Percentiles rank a stretch among this genome's conserved stretches.
These are phyloP conservation scores for Fusarium graminum DNA, from an alignment of 2,329 filamentous ascomycete genomes.

Conservation along the genomic window DNA sequence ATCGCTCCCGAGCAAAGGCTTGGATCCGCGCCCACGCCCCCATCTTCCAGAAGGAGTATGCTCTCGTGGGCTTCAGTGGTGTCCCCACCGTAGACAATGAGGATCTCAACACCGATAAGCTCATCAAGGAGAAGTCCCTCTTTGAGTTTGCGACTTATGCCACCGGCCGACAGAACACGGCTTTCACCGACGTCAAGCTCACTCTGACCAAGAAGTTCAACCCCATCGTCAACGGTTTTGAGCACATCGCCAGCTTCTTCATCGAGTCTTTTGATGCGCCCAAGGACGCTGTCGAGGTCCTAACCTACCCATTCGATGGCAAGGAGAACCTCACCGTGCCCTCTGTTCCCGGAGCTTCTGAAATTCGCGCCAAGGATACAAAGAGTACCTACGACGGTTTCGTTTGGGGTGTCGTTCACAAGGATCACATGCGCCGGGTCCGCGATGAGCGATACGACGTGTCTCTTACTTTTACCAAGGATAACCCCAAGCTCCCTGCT, in stretches of 20 bases:
- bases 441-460: constrained; percentile 95
- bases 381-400: constrained; percentile 87
- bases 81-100: constrained; percentile 62
- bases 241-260: constrained; percentile 79
- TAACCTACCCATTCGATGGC: constrained; percentile 90
- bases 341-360: constrained; percentile 68
- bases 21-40: constrained; percentile 84
- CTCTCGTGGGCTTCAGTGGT: constrained; percentile 83
- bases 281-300: constrained; percentile 79
- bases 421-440: constrained; percentile 89
- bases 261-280: constrained; percentile 80
- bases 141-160: constrained; percentile 91
- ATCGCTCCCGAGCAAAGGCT: constrained; percentile 81
- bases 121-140: constrained; percentile 88
- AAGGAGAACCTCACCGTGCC: constrained; percentile 85
- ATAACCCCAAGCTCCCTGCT: constrained; percentile 86
- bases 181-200: constrained; percentile 88
- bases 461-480: constrained; percentile 92
- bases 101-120: constrained; percentile 53
- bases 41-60: constrained; percentile 83
- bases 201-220: constrained; percentile 89
- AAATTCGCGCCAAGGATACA: constrained; percentile 65
- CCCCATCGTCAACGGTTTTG: constrained; percentile 72
- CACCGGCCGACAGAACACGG: constrained; percentile 91
- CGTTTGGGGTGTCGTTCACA: constrained; percentile 95